Evolutionary conservation across 768 basidiomycete species (phyloP).

Genomic region (Phanerochaete sordida): DNA sequence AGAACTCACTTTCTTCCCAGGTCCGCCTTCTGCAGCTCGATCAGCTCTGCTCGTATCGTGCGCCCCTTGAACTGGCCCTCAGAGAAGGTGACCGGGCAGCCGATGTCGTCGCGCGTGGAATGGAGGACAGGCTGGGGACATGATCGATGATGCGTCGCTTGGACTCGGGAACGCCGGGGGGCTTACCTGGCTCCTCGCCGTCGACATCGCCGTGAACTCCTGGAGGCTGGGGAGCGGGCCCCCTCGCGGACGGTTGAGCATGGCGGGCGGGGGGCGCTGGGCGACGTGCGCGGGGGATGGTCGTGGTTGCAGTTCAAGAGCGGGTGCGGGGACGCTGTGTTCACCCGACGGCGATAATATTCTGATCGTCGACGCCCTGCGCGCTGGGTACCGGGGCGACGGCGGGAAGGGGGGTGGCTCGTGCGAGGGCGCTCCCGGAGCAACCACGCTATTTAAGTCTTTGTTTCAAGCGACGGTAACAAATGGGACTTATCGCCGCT

Average conservation of each 20-base stretch:
- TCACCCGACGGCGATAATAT: conserved; percentile 9
- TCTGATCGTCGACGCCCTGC: conserved; percentile 7
- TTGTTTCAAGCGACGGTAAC: neutral
- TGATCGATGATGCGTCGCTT: neutral
- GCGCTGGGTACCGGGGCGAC: conserved; percentile 17
- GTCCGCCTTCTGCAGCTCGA: conserved; percentile 62
- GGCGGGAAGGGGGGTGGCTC: conserved; percentile 12
- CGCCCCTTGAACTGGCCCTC: conserved; percentile 60
- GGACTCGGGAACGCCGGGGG: neutral
- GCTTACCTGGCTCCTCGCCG: neutral
- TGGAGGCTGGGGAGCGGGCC: conserved; percentile 4
- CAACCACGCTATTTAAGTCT: conserved; percentile 8
- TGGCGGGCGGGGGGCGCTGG: neutral
- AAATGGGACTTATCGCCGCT: neutral
- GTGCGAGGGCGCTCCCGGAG: conserved; percentile 4
- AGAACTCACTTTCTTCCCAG: conserved; percentile 59
- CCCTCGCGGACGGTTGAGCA: neutral
- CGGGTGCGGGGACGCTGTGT: neutral
- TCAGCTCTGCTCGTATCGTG: conserved; percentile 50
- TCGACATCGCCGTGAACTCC: conserved; percentile 4
- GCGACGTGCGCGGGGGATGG: neutral
- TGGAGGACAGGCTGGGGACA: conserved; percentile 15
- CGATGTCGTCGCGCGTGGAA: conserved; percentile 28
- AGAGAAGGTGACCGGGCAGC: conserved; percentile 50
- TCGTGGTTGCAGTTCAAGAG: conserved; percentile 1